Percentiles rank a stretch among this genome's conserved stretches.
These are phyloP conservation scores for Tripterygium wilfordii DNA, from an alignment of 177 flowering plant genomes.

Conservation along the genomic window DNA sequence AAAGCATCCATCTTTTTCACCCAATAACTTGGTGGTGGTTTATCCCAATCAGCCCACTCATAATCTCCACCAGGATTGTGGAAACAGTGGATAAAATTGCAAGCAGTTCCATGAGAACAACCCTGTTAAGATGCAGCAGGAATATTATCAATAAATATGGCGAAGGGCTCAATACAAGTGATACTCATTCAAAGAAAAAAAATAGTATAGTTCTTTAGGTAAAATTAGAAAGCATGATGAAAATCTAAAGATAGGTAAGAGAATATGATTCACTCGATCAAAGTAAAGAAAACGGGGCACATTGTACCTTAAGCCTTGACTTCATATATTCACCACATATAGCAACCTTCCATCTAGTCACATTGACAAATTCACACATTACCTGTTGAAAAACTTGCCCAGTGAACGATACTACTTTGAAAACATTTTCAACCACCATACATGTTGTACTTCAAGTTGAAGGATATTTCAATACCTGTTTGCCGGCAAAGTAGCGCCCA, in stretches of 20 bases:
- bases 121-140: slow-evolving; percentile 34
- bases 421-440: too few species aligned
- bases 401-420: not conserved
- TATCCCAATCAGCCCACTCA: slow-evolving; percentile 99
- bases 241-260: too few species aligned
- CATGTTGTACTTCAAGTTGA: not conserved
- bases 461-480: slow-evolving; percentile 53
- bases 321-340: slow-evolving; percentile 97
- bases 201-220: too few species aligned
- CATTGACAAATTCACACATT: slow-evolving; percentile 71
- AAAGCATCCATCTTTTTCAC: slow-evolving; percentile 64
- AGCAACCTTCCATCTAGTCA: slow-evolving; percentile 90
- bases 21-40: slow-evolving; percentile 88
- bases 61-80: slow-evolving; percentile 97
- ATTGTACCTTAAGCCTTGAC: slow-evolving; percentile 64
- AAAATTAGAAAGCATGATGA: too few species aligned
- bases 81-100: slow-evolving; percentile 96
- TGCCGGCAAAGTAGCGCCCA: slow-evolving; percentile 92
- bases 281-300: not conserved
- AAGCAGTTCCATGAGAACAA: slow-evolving; percentile 81
- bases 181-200: too few species aligned
- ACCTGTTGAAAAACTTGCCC: slow-evolving; percentile 36
- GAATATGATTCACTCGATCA: not conserved
- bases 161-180: too few species aligned
- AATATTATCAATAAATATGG: not conserved